Evolutionary conservation across 139 green algal species (phyloP).

Genomic region (Chlamydomonas sphaeroides): DNA sequence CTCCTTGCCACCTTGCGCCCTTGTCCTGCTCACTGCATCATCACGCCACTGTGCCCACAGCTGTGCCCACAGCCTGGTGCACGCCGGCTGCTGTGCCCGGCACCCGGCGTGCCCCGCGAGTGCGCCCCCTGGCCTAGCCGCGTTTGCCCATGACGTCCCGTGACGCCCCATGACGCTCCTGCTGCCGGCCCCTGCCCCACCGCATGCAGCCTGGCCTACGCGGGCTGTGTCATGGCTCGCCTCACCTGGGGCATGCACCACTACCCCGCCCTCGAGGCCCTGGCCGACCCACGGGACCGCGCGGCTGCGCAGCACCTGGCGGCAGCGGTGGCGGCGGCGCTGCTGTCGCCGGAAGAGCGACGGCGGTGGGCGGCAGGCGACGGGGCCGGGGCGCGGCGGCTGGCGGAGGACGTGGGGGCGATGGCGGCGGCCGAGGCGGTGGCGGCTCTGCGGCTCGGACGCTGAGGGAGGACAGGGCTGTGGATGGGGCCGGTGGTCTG

Average conservation of each 20-base stretch:
- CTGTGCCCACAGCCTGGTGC: too few relatives aligned
- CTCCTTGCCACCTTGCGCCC: too few relatives aligned
- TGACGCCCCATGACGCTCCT: too few relatives aligned
- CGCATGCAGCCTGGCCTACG: constrained; percentile 57
- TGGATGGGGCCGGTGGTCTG: too few relatives aligned
- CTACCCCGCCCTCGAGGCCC: constrained; percentile 45
- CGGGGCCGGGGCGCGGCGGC: neutral
- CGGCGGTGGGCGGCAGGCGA: neutral
- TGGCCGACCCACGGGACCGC: neutral
- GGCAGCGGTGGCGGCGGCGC: neutral
- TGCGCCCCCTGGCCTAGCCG: too few relatives aligned
- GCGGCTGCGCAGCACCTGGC: neutral
- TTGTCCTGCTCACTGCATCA: too few relatives aligned
- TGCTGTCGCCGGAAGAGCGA: neutral
- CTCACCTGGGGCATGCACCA: constrained; percentile 53
- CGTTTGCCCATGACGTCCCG: too few relatives aligned
- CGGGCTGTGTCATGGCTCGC: constrained; percentile 50
- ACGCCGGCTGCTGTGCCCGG: too few relatives aligned
- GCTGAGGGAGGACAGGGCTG: too few relatives aligned
- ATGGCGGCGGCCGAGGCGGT: neutral
- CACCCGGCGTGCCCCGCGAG: too few relatives aligned
- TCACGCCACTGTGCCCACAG: too few relatives aligned
- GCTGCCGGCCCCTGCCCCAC: too few relatives aligned
- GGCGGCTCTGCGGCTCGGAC: neutral
- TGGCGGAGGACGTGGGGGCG: neutral